Evolutionary conservation across 306 rosid genomes (phyloP).

Genomic region (Fragaria nilgerrensis): DNA sequence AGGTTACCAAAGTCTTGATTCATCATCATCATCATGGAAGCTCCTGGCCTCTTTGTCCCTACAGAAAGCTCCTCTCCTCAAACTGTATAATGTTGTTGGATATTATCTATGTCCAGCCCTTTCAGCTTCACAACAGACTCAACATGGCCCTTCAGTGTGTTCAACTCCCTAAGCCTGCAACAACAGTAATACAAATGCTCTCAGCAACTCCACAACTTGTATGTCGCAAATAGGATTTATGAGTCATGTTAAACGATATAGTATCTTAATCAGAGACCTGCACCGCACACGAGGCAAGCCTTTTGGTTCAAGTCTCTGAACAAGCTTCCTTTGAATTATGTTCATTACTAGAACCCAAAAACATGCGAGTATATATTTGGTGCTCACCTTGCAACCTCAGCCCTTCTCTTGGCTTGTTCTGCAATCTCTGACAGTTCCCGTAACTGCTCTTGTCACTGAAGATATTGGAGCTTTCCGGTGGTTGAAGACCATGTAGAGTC

Average conservation of each 20-base stretch:
- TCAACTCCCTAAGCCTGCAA: slow-evolving; percentile 85
- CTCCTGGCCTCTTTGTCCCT: neutral
- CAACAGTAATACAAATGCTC: neutral
- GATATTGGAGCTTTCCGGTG: slow-evolving; percentile 65
- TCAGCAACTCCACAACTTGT: neutral
- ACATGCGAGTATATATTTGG: neutral
- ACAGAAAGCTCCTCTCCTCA: slow-evolving; percentile 29
- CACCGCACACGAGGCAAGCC: neutral
- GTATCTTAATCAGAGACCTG: too few relatives aligned
- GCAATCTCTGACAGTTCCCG: slow-evolving; percentile 99
- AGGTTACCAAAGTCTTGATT: slow-evolving; percentile 31
- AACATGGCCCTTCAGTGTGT: slow-evolving; percentile 89
- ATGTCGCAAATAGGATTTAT: neutral
- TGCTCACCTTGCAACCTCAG: slow-evolving; percentile 93
- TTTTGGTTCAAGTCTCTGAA: neutral
- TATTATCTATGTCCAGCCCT: slow-evolving; percentile 88
- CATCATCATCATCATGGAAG: slow-evolving; percentile 34
- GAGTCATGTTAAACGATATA: neutral
- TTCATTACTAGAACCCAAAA: neutral
- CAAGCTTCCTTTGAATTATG: neutral
- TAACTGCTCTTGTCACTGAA: slow-evolving; percentile 65
- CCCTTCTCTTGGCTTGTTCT: slow-evolving; percentile 95
- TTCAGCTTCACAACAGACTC: slow-evolving; percentile 99
- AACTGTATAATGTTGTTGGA: slow-evolving; percentile 93
- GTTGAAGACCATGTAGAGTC: slow-evolving; percentile 97